Evolutionary conservation across 139 green algal genomes (phyloP).

Genomic region (Nannochloris sp.): DNA sequence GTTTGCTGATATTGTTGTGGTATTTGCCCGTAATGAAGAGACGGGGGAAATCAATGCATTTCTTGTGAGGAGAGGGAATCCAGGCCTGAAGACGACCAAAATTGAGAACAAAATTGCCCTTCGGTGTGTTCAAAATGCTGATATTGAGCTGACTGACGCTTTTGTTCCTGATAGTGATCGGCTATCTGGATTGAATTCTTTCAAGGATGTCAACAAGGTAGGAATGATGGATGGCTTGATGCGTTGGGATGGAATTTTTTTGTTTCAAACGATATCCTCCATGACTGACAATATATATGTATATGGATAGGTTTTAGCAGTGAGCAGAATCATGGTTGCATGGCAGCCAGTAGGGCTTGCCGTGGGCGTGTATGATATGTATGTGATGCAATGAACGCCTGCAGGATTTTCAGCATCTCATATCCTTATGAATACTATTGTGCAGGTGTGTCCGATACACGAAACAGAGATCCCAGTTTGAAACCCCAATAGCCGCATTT

Average conservation of each 20-base stretch:
- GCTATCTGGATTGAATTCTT: conserved; percentile 68
- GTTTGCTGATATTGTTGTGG: conserved; percentile 75
- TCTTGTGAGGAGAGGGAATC: conserved; percentile 81
- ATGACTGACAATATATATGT: too few species aligned
- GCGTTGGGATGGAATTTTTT: too few species aligned
- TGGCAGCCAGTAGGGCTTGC: conserved; percentile 89
- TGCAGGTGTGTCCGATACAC: conserved; percentile 45
- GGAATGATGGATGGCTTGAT: too few species aligned
- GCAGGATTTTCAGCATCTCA: too few species aligned
- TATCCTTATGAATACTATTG: too few species aligned
- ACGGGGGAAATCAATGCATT: conserved; percentile 78
- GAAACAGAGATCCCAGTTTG: conserved; percentile 80
- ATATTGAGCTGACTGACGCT: conserved; percentile 75
- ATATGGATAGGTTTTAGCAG: conserved; percentile 37
- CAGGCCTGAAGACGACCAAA: conserved; percentile 65
- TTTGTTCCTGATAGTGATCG: conserved; percentile 82
- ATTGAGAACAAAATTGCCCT: conserved; percentile 93
- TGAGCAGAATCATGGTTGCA: conserved; percentile 85
- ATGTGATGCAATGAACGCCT: background rate
- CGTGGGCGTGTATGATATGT: conserved; percentile 88
- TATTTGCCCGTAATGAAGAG: conserved; percentile 72
- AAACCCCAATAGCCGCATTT: conserved; percentile 64
- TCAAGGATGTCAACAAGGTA: conserved; percentile 65
- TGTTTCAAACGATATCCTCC: too few species aligned
- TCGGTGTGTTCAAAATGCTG: conserved; percentile 85